Conservation (phyloP, 345 rosid species). For the Kandelia obovata region DNA sequence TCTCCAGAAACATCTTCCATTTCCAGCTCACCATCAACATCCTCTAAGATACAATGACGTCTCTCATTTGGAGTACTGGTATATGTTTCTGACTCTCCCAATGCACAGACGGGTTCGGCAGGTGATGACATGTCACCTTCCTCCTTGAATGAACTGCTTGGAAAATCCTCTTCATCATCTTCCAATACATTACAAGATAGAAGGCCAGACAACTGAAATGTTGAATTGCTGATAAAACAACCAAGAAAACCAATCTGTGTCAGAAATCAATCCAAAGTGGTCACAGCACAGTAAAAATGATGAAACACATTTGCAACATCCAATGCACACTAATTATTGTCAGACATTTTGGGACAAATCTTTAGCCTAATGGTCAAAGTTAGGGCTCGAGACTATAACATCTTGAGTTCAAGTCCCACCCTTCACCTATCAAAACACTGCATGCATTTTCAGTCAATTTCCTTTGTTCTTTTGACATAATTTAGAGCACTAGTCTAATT, state of each 20-base stretch:
- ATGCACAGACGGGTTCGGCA: slow-evolving; percentile 33
- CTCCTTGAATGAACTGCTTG: slow-evolving; percentile 38
- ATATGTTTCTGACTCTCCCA: slow-evolving; percentile 45
- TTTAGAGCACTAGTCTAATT: no score
- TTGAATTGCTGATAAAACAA: slow-evolving; percentile 62
- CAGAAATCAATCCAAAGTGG: slow-evolving; percentile 8
- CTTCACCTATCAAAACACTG: no score
- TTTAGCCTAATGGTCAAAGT: no score
- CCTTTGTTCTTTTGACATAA: no score
- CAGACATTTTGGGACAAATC: no score
- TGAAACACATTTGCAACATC: background rate
- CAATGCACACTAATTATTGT: background rate
- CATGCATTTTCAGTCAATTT: no score
- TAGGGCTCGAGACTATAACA: no score
- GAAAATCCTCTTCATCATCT: slow-evolving; percentile 57
- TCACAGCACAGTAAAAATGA: background rate
- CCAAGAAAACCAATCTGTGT: slow-evolving; percentile 13
- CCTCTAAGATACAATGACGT: slow-evolving; percentile 69
- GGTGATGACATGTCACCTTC: slow-evolving; percentile 33
- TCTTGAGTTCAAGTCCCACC: no score
- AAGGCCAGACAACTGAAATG: slow-evolving; percentile 80
- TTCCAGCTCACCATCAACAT: slow-evolving; percentile 81
- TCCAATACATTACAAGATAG: slow-evolving; percentile 57
- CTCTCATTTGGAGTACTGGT: slow-evolving; percentile 50
- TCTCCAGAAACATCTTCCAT: slow-evolving; percentile 82